Evolutionary conservation across 2,329 filamentous ascomycete species (phyloP).

Genomic region (Monosporascus ibericus): DNA sequence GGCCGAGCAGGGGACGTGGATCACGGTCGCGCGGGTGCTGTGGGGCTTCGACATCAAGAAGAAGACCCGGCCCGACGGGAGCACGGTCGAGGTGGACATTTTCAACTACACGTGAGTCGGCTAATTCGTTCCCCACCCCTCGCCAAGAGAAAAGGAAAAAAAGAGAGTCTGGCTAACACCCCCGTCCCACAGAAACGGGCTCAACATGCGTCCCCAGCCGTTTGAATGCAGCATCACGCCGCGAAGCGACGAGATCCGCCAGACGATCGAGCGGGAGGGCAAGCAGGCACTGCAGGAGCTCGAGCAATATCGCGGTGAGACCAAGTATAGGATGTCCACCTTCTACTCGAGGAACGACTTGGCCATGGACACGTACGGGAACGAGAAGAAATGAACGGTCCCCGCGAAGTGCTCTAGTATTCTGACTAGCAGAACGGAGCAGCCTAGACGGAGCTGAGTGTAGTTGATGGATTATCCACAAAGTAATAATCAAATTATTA

Average conservation of each 20-base stretch:
- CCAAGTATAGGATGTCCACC: conserved; percentile 50
- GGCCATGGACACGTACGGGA: conserved; percentile 26
- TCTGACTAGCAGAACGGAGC: no score
- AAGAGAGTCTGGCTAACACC: background rate
- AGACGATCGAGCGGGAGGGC: conserved; percentile 47
- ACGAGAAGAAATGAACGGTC: conserved; percentile 9
- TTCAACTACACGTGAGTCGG: conserved; percentile 46
- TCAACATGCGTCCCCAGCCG: conserved; percentile 52
- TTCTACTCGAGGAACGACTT: conserved; percentile 35
- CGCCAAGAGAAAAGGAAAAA: no score
- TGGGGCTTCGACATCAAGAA: conserved; percentile 50
- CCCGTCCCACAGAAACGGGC: conserved; percentile 38
- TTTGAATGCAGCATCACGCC: conserved; percentile 49
- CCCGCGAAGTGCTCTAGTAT: no score
- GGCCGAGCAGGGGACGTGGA: conserved; percentile 54
- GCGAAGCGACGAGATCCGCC: conserved; percentile 39
- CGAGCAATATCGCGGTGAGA: conserved; percentile 47
- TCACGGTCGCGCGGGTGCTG: conserved; percentile 49
- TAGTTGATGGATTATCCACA: no score
- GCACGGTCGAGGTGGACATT: conserved; percentile 47
- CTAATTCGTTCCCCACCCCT: background rate
- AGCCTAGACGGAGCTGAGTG: no score
- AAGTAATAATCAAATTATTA: no score
- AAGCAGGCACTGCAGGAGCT: conserved; percentile 44
- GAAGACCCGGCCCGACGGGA: conserved; percentile 31